phyloP scores from a whole-genome alignment of 2,329 filamentous ascomycete species.

The Penicillium sclerotiorum region DNA sequence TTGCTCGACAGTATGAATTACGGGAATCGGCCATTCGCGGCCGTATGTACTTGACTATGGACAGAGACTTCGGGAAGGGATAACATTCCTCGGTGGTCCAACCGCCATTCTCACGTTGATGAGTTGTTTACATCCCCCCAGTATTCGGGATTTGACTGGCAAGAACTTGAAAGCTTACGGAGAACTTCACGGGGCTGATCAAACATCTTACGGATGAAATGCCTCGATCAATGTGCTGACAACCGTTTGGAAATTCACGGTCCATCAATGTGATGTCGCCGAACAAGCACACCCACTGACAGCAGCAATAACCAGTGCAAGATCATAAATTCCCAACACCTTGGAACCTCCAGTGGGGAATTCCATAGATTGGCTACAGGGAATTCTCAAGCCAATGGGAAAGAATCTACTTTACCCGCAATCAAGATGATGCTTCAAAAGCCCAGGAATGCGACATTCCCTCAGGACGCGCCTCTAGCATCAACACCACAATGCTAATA shows the following conservation, averaged over 20 bases:
- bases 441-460: constrained; percentile 29
- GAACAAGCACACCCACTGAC: too few species aligned
- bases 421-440: constrained; percentile 10
- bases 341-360: not conserved
- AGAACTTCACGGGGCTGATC: not conserved
- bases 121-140: not conserved
- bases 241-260: too few species aligned
- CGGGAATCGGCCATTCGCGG: constrained; percentile 3
- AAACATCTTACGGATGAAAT: too few species aligned
- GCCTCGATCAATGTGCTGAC: too few species aligned
- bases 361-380: not conserved
- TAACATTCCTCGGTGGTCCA: constrained; percentile 20
- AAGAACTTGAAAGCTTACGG: too few species aligned
- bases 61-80: constrained; percentile 25
- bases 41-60: constrained; percentile 15
- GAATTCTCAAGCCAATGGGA: constrained; percentile 1
- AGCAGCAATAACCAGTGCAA: too few species aligned
- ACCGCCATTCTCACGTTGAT: constrained; percentile 8
- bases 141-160: not conserved
- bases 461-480: constrained; percentile 5
- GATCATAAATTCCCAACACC: not conserved
- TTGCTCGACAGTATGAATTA: not conserved
- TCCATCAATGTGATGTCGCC: too few species aligned
- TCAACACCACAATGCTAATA: constrained; percentile 20
- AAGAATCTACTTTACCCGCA: constrained; percentile 7